Evolutionary conservation across 2,329 filamentous ascomycete species (phyloP).

Genomic region (Daldinia eschscholtzii): DNA sequence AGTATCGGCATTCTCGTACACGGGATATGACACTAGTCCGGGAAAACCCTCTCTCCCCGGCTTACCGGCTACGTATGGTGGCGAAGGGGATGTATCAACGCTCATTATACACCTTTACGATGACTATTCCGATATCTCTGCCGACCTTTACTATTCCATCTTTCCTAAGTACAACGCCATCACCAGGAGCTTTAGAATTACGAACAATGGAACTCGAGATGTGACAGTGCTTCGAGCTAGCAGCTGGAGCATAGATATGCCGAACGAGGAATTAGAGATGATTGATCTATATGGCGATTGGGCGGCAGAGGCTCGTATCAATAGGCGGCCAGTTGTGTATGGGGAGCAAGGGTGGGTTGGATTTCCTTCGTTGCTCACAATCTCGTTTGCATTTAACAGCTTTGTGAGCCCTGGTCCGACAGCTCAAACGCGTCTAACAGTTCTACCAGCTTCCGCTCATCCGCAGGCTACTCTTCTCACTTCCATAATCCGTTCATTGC

Average conservation of each 20-base stretch:
- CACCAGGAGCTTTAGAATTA: slow-evolving; percentile 71
- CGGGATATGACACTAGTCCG: slow-evolving; percentile 65
- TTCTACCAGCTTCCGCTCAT: slow-evolving; percentile 68
- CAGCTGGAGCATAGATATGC: slow-evolving; percentile 72
- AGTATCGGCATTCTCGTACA: slow-evolving; percentile 69
- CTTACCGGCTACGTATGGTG: slow-evolving; percentile 71
- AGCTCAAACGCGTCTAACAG: slow-evolving; percentile 9
- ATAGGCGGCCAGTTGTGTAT: slow-evolving; percentile 67
- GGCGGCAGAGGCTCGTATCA: slow-evolving; percentile 68
- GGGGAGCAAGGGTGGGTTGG: slow-evolving; percentile 64
- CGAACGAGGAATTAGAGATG: slow-evolving; percentile 71
- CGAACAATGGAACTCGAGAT: slow-evolving; percentile 66
- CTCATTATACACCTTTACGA: slow-evolving; percentile 70
- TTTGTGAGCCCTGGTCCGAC: background rate
- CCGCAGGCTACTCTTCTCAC: slow-evolving; percentile 72
- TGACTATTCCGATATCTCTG: slow-evolving; percentile 68
- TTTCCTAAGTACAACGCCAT: slow-evolving; percentile 73
- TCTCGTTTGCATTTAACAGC: background rate
- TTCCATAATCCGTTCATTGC: slow-evolving; percentile 74
- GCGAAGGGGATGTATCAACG: slow-evolving; percentile 68
- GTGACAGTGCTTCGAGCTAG: slow-evolving; percentile 69
- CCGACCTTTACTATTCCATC: slow-evolving; percentile 72
- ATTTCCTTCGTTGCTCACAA: background rate
- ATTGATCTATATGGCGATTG: slow-evolving; percentile 73
- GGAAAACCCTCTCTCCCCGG: slow-evolving; percentile 70